Evolutionary conservation across 1,139 yeast species (phyloP), one percentile per base, ranked within the genome.

Genomic region (Pichia sp.): DNA sequence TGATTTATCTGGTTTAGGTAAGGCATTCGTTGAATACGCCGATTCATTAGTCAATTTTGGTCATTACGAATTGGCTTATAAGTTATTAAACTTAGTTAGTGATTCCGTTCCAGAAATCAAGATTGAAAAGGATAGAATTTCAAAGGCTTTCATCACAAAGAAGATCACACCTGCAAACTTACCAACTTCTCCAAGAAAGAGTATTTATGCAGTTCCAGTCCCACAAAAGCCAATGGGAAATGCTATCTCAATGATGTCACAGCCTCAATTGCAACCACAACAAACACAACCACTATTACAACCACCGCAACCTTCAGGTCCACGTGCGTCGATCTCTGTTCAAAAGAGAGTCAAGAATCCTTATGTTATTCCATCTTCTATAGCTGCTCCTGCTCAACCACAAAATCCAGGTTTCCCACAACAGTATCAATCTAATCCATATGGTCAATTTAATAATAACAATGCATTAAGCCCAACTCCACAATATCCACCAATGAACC

Each of bases 31-130:
- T 48, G 98, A 93, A 65, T 93, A 85, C 64, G 83, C 95, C 46
- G 84, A 79, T 57, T 71, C 86, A 53, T 82, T 91, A 50, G 85
- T 96, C 4, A 82, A 91, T 34, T 81, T 77, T 61, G 98, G 98
- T 22, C 83, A 87, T 54, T 83, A 88, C 59, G 95, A 84, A 17
- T 71, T 93, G 56, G 98, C 98, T 4, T 77, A 75, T 53, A 77
- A 76, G 54, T 81, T 87, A 58, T 75, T 91, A 59, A 73, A 75
- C 45, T 73, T 85, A 52, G 72, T 91, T 55, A 96, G 98, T 9
- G 84, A 81, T 45, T 65, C 70, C 47, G 75, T 77, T 52, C 77
- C 79, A 37, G 80, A 77, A 39, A 80, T 80, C 21, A 73, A 75
- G 39, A 67, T 78, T 40, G 96, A 88, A 60, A 85, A 83, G 66